Evolutionary conservation across 2,329 filamentous ascomycete species (phyloP).

Genomic region (Metarhizium album): DNA sequence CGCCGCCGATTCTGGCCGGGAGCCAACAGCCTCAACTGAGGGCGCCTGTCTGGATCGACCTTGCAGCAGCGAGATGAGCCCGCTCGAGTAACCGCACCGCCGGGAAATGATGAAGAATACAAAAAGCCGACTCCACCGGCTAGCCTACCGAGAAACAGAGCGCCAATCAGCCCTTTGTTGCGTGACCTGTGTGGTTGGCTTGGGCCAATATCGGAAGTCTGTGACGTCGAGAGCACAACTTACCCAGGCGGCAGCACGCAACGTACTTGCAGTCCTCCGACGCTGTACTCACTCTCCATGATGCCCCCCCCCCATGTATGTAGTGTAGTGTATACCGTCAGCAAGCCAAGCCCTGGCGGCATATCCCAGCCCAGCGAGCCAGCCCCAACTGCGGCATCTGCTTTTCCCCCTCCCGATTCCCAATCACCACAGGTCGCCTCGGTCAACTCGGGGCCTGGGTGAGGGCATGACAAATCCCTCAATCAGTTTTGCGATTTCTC

Average conservation of each 20-base stretch:
- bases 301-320: not conserved
- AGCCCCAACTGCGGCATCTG: not conserved
- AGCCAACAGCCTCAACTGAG: slow-evolving; percentile 5
- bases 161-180: slow-evolving; percentile 1
- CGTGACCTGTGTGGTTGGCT: not conserved
- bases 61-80: slow-evolving; percentile 3
- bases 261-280: too few species aligned
- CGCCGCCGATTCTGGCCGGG: not conserved
- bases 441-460: not conserved
- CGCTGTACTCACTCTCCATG: too few species aligned
- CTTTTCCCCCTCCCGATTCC: not conserved
- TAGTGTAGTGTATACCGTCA: not conserved
- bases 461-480: not conserved
- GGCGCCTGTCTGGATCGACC: slow-evolving; percentile 1
- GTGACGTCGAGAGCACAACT: not conserved
- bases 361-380: not conserved
- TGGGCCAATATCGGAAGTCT: not conserved
- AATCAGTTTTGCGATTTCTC: not conserved
- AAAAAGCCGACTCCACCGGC: not conserved
- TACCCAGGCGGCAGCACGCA: too few species aligned
- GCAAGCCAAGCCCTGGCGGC: not conserved
- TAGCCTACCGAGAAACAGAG: slow-evolving; percentile 6
- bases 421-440: too few species aligned
- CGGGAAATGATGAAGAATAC: slow-evolving; percentile 4
- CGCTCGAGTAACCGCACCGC: slow-evolving; percentile 4